Percentiles rank a stretch among this genome's conserved stretches.
Evolutionary conservation across 148 eudicot species (phyloP).

Genomic region (Chenopodium berlandieri): DNA sequence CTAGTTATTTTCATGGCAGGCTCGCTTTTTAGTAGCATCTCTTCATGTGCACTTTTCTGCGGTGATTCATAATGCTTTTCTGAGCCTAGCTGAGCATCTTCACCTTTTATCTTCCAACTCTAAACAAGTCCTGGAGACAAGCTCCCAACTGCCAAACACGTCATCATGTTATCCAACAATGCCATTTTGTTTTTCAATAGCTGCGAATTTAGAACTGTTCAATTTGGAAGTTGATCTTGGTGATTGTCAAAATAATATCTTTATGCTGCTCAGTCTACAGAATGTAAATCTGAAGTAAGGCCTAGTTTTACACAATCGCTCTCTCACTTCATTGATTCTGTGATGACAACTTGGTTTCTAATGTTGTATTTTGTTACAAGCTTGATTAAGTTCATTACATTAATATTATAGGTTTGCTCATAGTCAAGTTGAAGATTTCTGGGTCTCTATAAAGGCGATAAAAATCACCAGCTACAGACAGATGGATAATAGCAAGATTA

Average conservation of each 20-base stretch:
- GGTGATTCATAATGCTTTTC: constrained; percentile 43
- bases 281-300: constrained; percentile 54
- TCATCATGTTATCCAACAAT: constrained; percentile 29
- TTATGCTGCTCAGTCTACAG: constrained; percentile 45
- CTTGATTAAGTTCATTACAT: neutral
- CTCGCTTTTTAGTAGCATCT: constrained; percentile 40
- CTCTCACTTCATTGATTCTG: neutral
- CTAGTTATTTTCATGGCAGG: constrained; percentile 45
- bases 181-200: constrained; percentile 41
- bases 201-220: constrained; percentile 41
- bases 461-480: constrained; percentile 35
- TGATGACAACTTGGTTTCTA: neutral
- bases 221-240: constrained; percentile 58
- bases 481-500: constrained; percentile 35
- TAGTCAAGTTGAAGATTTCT: constrained; percentile 37
- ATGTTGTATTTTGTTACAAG: neutral
- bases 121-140: constrained; percentile 21
- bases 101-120: constrained; percentile 30
- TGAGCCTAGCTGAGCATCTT: constrained; percentile 40
- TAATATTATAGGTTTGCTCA: constrained; percentile 44
- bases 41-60: constrained; percentile 59
- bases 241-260: constrained; percentile 44
- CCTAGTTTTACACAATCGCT: neutral
- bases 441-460: constrained; percentile 42
- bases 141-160: constrained; percentile 16